Evolutionary conservation across 2,329 filamentous ascomycete species (phyloP), one percentile per base, ranked within the genome.

Genomic region (Exophiala lecanii-corni): DNA sequence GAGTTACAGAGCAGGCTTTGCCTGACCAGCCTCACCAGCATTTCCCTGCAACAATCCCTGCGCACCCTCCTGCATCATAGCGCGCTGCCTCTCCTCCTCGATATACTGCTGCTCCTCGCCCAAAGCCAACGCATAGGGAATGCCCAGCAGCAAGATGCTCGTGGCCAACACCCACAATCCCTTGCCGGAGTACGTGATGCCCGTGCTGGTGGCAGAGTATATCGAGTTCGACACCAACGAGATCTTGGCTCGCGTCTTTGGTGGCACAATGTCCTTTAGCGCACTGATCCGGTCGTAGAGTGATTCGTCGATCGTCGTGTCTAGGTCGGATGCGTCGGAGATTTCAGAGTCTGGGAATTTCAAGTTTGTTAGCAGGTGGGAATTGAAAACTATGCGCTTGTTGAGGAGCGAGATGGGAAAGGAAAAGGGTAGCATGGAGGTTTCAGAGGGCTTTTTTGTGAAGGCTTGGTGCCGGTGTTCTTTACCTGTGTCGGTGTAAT

Each of bases 11-110:
- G 51, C 44, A 18, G 51, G 39, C 44, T 50, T 51, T 13, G 43
- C 46, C 18, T 53, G 35, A 10, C 36, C 47, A 17, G 38, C 33
- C 12, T 39, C 46, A n/a, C 41, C 32, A 15, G 32, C 41, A 16
- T 26, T 20, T 20, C 31, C 46, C 28, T 46, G 47, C 2, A 56
- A 47, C 38, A 55, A 30, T 3, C 54, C 54, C 39, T 53, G 47
- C 12, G 48, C 88, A 61, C 85, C 80, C 78, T 95, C 54, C 7
- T 30, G 87, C 67, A 92, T 85, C 87, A 95, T 92, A 67, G 85
- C 82, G 79, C 89, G 89, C 73, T 96, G 91, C 68, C 89, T 82
- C 80, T 98, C 92, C 88, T 96, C 94, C 74, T 95, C 91, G 54
- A 91, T 76, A 65, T 94, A 81, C 74, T 95, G 87, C 76, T 96